Base-by-base conservation (phyloP, 2,329 filamentous ascomycete genomes). In the Ascochyta koolunga region DNA sequence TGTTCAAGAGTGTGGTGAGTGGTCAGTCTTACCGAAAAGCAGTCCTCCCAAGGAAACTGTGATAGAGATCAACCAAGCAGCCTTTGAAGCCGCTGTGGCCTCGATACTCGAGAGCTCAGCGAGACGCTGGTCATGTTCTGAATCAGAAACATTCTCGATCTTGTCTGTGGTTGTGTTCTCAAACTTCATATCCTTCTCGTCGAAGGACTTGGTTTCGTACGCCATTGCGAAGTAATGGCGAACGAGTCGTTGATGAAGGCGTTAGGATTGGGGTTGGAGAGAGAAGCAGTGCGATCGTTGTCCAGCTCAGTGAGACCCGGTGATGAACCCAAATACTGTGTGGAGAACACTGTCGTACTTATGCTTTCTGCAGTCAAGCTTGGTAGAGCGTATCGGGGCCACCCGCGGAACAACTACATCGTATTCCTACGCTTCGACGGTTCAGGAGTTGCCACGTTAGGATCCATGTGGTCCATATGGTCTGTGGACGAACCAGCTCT, bases 41-140 rank as follows among this genome's bases (percentile, higher is more conserved):
- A 68, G 56, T 36, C 67, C 67, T 51, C 67, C 66, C 7, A 69
- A 51, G 6, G 66, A 69, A 5, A 69, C 66, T 19, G 65, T 67
- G 37, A 67, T 64, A 21, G 64, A 63, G 13, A 69, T 68, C 32
- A 69, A 50, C 67, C 67, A 68, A 31, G 67, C 66, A 41, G 66
- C 64, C 49, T 61, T 67, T 9, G 65, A 68, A 16, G 66, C 66
- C 3, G 66, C 66, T 19, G 62, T 64, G 24, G 64, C 61, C 43
- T 69, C 66, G 25, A 68, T 68, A 18, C 54, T 59, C n/a, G 62
- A 67, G 29, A 69, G 62, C 27, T 68, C 53, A 11, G 57, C 55
- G 19, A 69, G 50, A 5, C 61, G 46, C n/a, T 61, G 58, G 16
- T 60, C 54, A 39, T 64, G 49, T 33, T 60, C 59, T n/a, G 51